Conservation (phyloP, 345 rosid genomes). For the Toxicodendron radicans region DNA sequence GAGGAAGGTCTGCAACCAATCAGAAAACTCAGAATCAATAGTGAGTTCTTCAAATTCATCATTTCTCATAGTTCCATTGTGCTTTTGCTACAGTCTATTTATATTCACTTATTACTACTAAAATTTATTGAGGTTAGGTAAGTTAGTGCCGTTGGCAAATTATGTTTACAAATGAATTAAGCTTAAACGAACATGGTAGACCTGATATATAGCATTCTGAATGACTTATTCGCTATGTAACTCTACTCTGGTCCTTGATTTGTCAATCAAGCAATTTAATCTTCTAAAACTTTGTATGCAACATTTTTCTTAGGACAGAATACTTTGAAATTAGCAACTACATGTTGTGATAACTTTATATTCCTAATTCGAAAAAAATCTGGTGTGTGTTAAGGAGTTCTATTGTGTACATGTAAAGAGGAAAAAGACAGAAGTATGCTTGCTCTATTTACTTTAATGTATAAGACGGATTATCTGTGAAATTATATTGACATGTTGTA, state of each 20-base stretch:
- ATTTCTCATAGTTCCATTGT: constrained; percentile 5
- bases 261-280: not conserved
- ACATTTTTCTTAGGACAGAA: not conserved
- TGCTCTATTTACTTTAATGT: not conserved
- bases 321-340: too few species aligned
- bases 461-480: not conserved
- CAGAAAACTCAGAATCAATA: constrained; percentile 22
- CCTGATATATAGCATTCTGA: not conserved
- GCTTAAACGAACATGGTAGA: not conserved
- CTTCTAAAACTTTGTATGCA: not conserved
- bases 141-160: not conserved
- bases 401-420: not conserved
- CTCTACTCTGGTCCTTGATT: not conserved
- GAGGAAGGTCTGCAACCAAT: constrained; percentile 19
- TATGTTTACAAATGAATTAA: not conserved
- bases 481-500: not conserved
- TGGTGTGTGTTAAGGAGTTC: not conserved
- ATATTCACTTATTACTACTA: constrained; percentile 5
- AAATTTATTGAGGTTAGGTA: not conserved
- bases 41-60: constrained; percentile 33
- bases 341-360: not conserved
- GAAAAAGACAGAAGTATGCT: not conserved
- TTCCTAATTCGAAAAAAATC: not conserved
- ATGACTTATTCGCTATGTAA: not conserved
- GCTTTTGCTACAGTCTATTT: constrained; percentile 1